A percentile compares a stretch with the other conserved stretches of the same genome.
These are phyloP conservation scores for Hemisphaericaspora xylofermentans DNA, from an alignment of 1,139 yeast species.

Conservation along the genomic window DNA sequence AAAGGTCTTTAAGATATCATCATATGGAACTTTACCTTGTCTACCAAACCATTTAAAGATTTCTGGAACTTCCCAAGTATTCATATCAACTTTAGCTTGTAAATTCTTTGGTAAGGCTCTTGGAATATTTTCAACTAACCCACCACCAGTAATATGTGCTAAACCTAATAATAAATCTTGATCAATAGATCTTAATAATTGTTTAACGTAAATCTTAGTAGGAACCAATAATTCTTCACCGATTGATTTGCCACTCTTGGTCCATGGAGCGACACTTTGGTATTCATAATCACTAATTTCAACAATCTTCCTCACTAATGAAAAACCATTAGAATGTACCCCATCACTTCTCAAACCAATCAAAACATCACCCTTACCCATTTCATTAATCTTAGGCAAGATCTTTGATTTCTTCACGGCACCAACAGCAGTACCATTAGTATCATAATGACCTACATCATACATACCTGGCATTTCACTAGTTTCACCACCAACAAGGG, in stretches of 20 bases:
- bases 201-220: conserved; percentile 92
- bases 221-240: conserved; percentile 89
- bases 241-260: conserved; percentile 60
- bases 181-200: conserved; percentile 71
- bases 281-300: conserved; percentile 70
- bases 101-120: conserved; percentile 83
- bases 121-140: conserved; percentile 93
- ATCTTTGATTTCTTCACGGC: conserved; percentile 84
- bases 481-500: conserved; percentile 98
- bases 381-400: conserved; percentile 65
- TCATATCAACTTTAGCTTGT: conserved; percentile 78
- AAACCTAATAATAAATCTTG: conserved; percentile 75
- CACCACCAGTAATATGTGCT: conserved; percentile 99
- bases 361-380: conserved; percentile 78
- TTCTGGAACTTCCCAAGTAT: conserved; percentile 78
- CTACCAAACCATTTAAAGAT: conserved; percentile 93
- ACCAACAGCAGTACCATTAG: conserved; percentile 98
- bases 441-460: conserved; percentile 91
- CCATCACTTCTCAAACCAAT: conserved; percentile 91
- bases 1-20: conserved; percentile 84
- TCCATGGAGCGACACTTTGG: conserved; percentile 83
- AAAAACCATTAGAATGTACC: conserved; percentile 94
- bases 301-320: conserved; percentile 91
- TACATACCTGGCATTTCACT: conserved; percentile 99
- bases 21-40: conserved; percentile 85